Evolutionary conservation across 2,329 filamentous ascomycete genomes (phyloP), one percentile per base, ranked within the genome.

Genomic region (Setomelanomma holmii): DNA sequence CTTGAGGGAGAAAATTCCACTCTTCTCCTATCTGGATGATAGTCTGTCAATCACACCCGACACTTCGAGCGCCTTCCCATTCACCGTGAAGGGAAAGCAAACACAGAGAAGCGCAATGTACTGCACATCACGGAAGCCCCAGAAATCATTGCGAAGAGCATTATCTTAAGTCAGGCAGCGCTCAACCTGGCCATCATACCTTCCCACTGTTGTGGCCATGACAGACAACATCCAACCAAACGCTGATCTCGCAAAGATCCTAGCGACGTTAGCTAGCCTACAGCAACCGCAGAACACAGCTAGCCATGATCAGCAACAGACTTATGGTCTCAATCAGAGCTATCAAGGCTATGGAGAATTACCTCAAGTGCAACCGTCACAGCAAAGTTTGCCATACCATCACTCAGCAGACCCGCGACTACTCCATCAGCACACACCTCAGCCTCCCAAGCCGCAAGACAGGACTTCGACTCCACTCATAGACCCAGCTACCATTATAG

Each of bases 401-500:
- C 60, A 49, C 36, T 4, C 53, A 14, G 30, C 42, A 34, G 68
- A 73, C 54, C 67, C 68, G 3, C 60, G 64, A 30, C 45, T 68
- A 10, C 52, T 30, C 24, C 50, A 51, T n/a, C 63, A 66, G 19
- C 36, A 60, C 14, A 27, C 48, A 16, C 56, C 52, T 10, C 55
- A 66, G 22, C 60, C 63, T 20, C 44, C 57, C 38, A 50, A 49
- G 40, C 58, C 61, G 3, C 68, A 65, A 41, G 45, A 48, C 21
- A 58, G 53, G 8, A 38, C 56, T 22, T 58, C 64, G 4, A 63
- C 64, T 10, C 61, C 69, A 4, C 40, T 61, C 11, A 76, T 80
- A 17, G 77, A 81, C 55, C 76, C 79, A 27, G 74, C 79, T 0
- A 78, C 75, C 0, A 81, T 82, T 51, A 79, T 74, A 6, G 74